These are phyloP conservation scores for Eutrema yunnanense DNA, from an alignment of 345 rosid species.

Conservation along the genomic window DNA sequence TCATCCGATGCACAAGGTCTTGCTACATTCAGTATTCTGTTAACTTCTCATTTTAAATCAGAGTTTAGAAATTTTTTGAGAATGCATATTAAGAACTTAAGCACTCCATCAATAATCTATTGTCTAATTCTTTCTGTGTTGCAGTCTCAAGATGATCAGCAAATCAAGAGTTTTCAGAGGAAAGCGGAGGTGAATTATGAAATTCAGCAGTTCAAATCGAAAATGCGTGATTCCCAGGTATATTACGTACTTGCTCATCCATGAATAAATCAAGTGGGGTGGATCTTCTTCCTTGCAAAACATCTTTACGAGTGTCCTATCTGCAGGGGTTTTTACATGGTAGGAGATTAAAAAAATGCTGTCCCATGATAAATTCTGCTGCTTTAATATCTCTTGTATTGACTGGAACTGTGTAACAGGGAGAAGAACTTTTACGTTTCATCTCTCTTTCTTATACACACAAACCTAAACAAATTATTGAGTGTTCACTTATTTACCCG, in stretches of 20 bases:
- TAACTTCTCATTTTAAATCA: neutral
- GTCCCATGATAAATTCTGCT: neutral
- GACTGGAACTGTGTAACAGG: neutral
- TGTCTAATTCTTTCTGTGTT: conserved; percentile 4
- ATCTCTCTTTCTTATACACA: neutral
- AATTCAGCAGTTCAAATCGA: conserved; percentile 86
- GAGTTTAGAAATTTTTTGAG: neutral
- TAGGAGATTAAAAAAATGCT: neutral
- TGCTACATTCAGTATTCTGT: neutral
- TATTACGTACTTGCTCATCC: conserved; percentile 2
- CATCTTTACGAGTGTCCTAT: neutral
- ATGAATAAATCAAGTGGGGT: neutral
- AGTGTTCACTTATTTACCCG: neutral
- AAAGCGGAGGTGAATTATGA: conserved; percentile 95
- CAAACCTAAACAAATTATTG: neutral
- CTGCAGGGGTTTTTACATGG: neutral
- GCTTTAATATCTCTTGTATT: neutral
- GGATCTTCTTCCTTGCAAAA: neutral
- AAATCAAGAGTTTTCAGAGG: conserved; percentile 66
- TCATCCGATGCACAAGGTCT: conserved; percentile 92
- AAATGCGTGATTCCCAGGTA: conserved; percentile 99
- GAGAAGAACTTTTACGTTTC: neutral
- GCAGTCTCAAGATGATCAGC: conserved; percentile 84
- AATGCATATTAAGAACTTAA: neutral
- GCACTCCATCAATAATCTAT: neutral